Evolutionary conservation across 352 stramenopile species (phyloP), one percentile per base, ranked within the genome.

Genomic region (Pythium oligandrum): DNA sequence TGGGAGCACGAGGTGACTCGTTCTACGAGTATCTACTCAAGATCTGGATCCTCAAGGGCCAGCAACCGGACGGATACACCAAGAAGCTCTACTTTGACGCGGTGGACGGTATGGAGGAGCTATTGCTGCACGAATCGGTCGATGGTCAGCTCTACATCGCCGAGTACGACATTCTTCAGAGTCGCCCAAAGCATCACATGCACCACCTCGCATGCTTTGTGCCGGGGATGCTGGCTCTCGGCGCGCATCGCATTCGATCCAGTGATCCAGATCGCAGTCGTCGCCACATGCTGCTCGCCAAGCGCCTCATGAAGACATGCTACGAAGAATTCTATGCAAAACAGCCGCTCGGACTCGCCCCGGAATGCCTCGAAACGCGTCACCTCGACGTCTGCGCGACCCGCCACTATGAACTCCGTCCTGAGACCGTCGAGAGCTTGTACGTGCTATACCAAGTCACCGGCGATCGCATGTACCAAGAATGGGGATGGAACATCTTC

Each of bases 11-110:
- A 44, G 91, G 89, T 6, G 97, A 99, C 68, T 98, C 86, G 17
- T 97, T 98, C 62, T 99, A 99, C 65, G 96, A 99, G 72, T 99
- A 99, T 68, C 70, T 99, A 48, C 69, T 99, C 36, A 99, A 99
- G 74, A 76, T 96, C 37, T 99, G 91, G 80, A 63, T 99, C 9
- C 96, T 98, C 73, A 96, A 86, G 39, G 93, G 92, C 36, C 80
- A 86, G 48, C 60, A 58, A 4, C 31, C 74, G 12, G 77, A 93
- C 32, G 57, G 53, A 8, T 81, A 82, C 31, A 38, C 82, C 26
- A 75, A 87, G 34, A 58, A 91, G 8, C 83, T 97, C 57, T 99
- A 99, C 57, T 87, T 99, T 56, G 73, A 91, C 38, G 82, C 94
- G 1, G 90, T 99, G 42, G 75, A 95, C 38, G 96, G 96, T 30